Conservation (phyloP, 2,329 filamentous ascomycete genomes). For the Fonsecaea nubica region DNA sequence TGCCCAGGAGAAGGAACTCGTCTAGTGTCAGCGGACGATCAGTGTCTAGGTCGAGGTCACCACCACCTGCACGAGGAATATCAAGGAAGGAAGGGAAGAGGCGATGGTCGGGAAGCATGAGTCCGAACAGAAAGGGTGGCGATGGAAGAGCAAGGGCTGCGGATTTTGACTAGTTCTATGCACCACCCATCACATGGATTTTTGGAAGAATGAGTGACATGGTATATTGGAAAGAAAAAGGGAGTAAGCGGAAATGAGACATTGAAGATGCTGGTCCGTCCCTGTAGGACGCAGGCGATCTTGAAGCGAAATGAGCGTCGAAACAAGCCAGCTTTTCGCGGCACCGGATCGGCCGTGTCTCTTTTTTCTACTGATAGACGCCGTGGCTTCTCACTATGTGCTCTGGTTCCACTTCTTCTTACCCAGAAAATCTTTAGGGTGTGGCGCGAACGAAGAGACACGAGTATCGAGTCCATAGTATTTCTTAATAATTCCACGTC, state of each 20-base stretch:
- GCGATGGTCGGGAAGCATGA: constrained; percentile 28
- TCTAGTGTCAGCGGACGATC: constrained; percentile 22
- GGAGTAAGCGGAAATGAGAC: not conserved
- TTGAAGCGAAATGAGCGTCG: not conserved
- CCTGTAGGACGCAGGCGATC: not conserved
- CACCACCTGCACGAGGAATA: constrained; percentile 5
- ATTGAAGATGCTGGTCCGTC: not conserved
- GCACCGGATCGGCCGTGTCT: not conserved
- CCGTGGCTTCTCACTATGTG: not conserved
- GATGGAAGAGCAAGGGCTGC: constrained; percentile 27
- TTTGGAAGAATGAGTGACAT: not conserved
- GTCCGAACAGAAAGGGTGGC: constrained; percentile 23
- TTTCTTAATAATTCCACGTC: no score
- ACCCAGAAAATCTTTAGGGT: not conserved
- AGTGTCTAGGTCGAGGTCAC: constrained; percentile 21
- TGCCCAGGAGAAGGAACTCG: constrained; percentile 27
- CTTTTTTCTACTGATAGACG: not conserved
- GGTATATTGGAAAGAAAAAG: not conserved
- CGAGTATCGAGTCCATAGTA: not conserved
- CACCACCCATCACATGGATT: not conserved
- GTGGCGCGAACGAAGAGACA: not conserved
- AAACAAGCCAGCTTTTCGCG: not conserved
- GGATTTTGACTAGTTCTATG: constrained; percentile 29
- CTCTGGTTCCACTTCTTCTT: not conserved
- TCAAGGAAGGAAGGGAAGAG: constrained; percentile 1